Evolutionary conservation across 73 alveolate genomes (phyloP), one percentile per base, ranked within the genome.

Genomic region (Paramecium biaurelia): DNA sequence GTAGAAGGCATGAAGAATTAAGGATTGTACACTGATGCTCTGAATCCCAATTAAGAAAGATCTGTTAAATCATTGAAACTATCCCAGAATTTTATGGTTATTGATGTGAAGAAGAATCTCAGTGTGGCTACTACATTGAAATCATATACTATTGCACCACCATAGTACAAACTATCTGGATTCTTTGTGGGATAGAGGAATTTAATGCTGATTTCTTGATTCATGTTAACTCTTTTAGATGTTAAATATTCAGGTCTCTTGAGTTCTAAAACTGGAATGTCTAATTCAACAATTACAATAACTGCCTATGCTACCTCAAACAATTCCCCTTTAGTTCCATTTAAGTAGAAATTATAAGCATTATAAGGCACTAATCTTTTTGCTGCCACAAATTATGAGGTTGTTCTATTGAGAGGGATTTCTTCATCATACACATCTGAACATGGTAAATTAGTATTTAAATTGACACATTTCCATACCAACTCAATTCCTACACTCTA

Each of bases 321-420:
- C 21, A 74, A 12, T 4, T 32, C 87, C 4, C 38, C 59, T 74
- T 74, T 74, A 21, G 87, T 74, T 9, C 37, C 59, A 74, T 35
- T 38, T 24, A 74, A 30, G 15, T 35, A 35, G 47, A 74, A 74
- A 15, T 74, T 35, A 35, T 35, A 38, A 37, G 87, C 67, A 35
- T 74, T 32, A 34, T 74, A 74, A 15, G 87, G 87, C 18, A 38
- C 67, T 5, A 74, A 74, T 35, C 87, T 74, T 43, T 74, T 35
- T 5, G 56, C 87, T 35, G 41, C 21, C 4, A 74, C 28, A 38
- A 14, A 30, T 10, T 32, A 34, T 14, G 18, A 9, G 12, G 4
- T 24, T 15, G 87, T 74, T 12, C 38, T 74, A 74, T 74, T 74
- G 4, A 74, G 67, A 4, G 34, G 37, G 0, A 74, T 32, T 21